Base-by-base conservation (phyloP, 345 rosid genomes). In the Eucalyptus dawsonii region DNA sequence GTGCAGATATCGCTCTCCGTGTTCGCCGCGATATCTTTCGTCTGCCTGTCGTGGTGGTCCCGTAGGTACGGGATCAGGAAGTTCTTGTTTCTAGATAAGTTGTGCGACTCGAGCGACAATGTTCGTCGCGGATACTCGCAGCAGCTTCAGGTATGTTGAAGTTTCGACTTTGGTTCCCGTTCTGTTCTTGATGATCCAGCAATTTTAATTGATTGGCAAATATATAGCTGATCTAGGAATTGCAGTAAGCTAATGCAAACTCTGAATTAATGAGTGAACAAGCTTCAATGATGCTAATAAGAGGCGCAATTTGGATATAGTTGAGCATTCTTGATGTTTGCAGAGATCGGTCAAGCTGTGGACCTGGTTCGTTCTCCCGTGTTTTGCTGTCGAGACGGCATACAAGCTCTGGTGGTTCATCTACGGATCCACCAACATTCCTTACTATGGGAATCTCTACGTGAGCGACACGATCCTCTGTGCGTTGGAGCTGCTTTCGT, bases 341-440 rank as follows among this genome's bases (percentile, higher is more conserved):
- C 96, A 97, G 99, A 90, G 91, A 89, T 96, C 99, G 80, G 88
- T 93, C 95, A 95, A 90, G 92, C 94, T 97, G 19, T 94, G 97
- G 67, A 91, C 93, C 67, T 91, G 92, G 88, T 96, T 95, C 90
- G 97, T 96, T 54, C 91, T 96, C 69, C 99, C 99, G 44, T 96
- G 96, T 92, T 94, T 97, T 8, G 93, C 93, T 17, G 89, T 91
- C 0, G 98, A 97, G 94, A 91, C 91, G n/a, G 95, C 92, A 37
- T 97, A 97, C 92, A 95, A 95, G 92, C 94, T 96, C 67, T 97
- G 99, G 99, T 97, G 99, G 99, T 97, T 95, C 89, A 92, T 92
- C 88, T 91, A 97, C 4, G 99, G 99, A 88, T 92, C 89, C 8
- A 15, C 92, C 72, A 44, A 93, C 88, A 95, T 97, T 87, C 99